Evolutionary conservation across 2,329 filamentous ascomycete species (phyloP), one percentile per base, ranked within the genome.

Genomic region (Daldinia sp.): DNA sequence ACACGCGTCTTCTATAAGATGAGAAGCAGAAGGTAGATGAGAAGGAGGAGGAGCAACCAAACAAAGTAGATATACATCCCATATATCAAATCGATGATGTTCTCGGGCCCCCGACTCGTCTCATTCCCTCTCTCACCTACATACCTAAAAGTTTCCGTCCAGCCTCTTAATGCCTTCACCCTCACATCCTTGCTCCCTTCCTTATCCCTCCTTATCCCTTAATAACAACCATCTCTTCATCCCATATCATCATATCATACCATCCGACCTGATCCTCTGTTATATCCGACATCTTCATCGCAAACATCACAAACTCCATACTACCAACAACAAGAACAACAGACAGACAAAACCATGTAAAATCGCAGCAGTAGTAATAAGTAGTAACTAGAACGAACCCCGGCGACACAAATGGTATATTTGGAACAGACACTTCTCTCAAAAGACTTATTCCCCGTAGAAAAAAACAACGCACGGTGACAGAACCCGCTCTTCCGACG

Each of bases 351-450:
- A 51, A 51, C 15, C 15, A 15, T 10, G 26, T 15, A 51, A 33
- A 51, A 26, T 30, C 28, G 46, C 18, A 51, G 46, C 41, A 26
- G 13, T 33, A 39, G 28, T 59, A 54, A 10, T 35, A 4, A 9
- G 30, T 33, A 33, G 30, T 33, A 33, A 6, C 6, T 33, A 35
- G 15, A 53, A 33, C 54, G 55, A 63, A 59, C 7, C 30, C 65
- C 60, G 48, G 46, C 54, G 62, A 65, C 35, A 26, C 69, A 69
- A 71, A 69, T 71, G 69, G 69, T 69, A 71, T 71, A 71, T 71
- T 65, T 63, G 63, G 37, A 51, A 56, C 57, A 64, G 18, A 54
- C 51, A 53, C n/a, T 35, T 23, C 20, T 23, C 20, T 23, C 20
- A 23, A 23, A 23, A 23, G 20, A 35, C 7, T 6, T 35, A 35